Conservation (phyloP, 495 filamentous ascomycete species). For the Talaromyces stipitatus region DNA sequence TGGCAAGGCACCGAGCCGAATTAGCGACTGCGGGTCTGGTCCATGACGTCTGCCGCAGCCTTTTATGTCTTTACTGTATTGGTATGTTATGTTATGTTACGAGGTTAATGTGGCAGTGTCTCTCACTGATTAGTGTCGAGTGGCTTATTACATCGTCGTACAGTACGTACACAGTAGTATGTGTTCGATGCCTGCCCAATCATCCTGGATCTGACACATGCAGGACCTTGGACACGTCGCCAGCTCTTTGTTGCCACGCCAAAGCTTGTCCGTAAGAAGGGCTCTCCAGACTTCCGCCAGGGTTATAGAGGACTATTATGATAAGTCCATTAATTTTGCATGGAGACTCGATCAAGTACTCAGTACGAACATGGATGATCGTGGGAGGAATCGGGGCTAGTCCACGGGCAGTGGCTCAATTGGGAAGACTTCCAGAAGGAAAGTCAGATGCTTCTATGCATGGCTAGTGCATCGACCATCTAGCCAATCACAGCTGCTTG, state of each 20-base stretch:
- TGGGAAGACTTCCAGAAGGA: slow-evolving; percentile 8
- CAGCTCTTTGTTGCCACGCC: not conserved
- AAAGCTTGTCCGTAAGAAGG: not conserved
- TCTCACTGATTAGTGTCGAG: too few relatives aligned
- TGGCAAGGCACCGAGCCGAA: not conserved
- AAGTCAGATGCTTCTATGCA: not conserved
- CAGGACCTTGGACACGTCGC: not conserved
- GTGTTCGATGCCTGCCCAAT: not conserved
- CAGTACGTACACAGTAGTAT: too few relatives aligned
- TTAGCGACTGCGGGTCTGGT: not conserved
- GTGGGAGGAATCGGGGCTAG: not conserved
- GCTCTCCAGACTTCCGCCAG: not conserved
- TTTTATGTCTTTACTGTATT: too few relatives aligned
- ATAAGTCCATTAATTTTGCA: too few relatives aligned
- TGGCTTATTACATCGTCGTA: not conserved
- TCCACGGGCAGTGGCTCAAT: not conserved
- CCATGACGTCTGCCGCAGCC: not conserved
- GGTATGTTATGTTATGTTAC: too few relatives aligned
- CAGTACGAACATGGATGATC: too few relatives aligned
- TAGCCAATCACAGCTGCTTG: not conserved
- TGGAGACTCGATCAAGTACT: too few relatives aligned
- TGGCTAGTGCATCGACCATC: not conserved
- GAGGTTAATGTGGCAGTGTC: not conserved
- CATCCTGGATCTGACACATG: not conserved
- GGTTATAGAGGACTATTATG: too few relatives aligned